Percentiles rank a stretch among this genome's conserved stretches.
Evolutionary conservation across 2,329 filamentous ascomycete species (phyloP).

Genomic region (Xylaria sp.): DNA sequence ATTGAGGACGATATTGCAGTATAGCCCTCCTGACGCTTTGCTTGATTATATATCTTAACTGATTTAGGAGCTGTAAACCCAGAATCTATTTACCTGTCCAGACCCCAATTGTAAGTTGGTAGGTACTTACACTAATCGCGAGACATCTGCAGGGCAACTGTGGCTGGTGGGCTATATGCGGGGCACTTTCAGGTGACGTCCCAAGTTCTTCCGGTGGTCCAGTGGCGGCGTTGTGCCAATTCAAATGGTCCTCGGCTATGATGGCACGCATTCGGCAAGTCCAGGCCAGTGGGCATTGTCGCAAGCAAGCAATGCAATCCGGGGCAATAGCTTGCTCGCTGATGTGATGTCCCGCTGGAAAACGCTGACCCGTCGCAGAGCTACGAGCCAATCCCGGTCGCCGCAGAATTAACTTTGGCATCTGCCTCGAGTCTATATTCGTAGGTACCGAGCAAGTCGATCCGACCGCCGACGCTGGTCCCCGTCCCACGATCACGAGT

Average conservation of each 20-base stretch:
- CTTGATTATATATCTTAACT: too few relatives aligned
- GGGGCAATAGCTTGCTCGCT: conserved; percentile 7
- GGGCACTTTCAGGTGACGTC: conserved; percentile 1
- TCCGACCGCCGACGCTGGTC: conserved; percentile 24
- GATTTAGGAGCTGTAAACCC: too few relatives aligned
- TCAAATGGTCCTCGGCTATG: conserved; percentile 39
- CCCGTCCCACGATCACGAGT: conserved; percentile 39
- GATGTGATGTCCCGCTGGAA: conserved; percentile 8
- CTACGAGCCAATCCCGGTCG: conserved; percentile 42
- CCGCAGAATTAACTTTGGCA: conserved; percentile 30
- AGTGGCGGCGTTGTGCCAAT: conserved; percentile 26
- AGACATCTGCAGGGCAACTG: neutral
- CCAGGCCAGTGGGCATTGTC: neutral
- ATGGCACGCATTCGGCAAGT: conserved; percentile 40
- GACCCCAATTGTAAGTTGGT: too few relatives aligned
- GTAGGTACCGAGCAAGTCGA: conserved; percentile 26
- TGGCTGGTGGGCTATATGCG: conserved; percentile 14
- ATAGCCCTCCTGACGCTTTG: too few relatives aligned
- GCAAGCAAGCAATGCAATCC: neutral
- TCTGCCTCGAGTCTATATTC: conserved; percentile 14
- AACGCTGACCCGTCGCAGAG: conserved; percentile 15
- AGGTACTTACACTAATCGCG: neutral
- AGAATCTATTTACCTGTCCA: too few relatives aligned
- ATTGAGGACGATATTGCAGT: too few relatives aligned
- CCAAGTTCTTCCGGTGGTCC: conserved; percentile 36